phyloP scores from a whole-genome alignment of 2,329 filamentous ascomycete genomes.

The Simplicillium sp. region DNA sequence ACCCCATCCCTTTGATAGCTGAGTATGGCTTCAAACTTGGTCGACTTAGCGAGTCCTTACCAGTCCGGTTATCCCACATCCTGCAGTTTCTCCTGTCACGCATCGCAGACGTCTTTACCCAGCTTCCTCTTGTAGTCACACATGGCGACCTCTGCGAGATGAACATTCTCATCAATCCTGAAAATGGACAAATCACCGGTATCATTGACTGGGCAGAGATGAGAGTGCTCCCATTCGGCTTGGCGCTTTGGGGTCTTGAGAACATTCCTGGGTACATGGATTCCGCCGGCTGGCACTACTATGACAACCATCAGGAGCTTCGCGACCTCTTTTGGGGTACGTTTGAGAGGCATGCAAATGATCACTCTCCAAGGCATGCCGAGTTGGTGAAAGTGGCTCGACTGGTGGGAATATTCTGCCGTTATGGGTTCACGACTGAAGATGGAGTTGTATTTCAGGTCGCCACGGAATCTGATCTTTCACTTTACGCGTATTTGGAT shows the following conservation, averaged over 20 bases:
- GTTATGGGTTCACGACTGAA: conserved; percentile 2
- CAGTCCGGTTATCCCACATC: conserved; percentile 5
- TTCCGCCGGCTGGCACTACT: conserved; percentile 9
- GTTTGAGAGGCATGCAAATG: neutral
- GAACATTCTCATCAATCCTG: conserved; percentile 17
- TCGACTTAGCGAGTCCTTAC: conserved; percentile 5
- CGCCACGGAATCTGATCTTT: neutral
- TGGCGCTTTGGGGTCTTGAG: conserved; percentile 16
- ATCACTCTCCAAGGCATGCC: neutral
- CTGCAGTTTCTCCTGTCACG: conserved; percentile 1
- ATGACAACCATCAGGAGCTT: conserved; percentile 6
- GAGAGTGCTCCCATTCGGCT: conserved; percentile 17
- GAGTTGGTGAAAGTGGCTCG: neutral
- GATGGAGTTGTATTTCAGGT: neutral
- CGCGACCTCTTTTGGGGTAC: conserved; percentile 6
- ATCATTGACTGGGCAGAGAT: conserved; percentile 20
- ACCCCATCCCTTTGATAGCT: neutral
- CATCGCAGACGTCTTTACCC: conserved; percentile 4
- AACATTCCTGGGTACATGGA: conserved; percentile 12
- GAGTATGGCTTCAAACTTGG: conserved; percentile 6
- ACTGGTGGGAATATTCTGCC: neutral
- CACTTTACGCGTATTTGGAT: conserved; percentile 1
- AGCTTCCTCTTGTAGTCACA: conserved; percentile 11
- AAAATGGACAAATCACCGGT: conserved; percentile 17
- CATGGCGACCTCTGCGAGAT: conserved; percentile 17